phyloP scores from a whole-genome alignment of 768 basidiomycete genomes.

The Imleria badia region DNA sequence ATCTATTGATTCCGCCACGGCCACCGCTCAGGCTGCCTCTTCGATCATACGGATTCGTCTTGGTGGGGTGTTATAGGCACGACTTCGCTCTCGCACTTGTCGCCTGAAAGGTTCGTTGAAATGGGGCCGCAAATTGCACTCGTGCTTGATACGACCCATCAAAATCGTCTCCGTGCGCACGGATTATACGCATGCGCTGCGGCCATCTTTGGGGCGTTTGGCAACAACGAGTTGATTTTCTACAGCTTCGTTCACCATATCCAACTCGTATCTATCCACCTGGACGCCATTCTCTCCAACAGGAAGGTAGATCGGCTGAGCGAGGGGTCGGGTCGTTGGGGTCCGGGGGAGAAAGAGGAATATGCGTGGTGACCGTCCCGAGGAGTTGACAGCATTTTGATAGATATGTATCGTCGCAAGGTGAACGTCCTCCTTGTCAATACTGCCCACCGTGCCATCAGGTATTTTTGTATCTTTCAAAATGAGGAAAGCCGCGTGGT shows the following conservation, averaged over 20 bases:
- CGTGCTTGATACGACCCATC: slow-evolving; percentile 79
- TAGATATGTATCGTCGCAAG: slow-evolving; percentile 87
- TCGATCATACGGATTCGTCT: slow-evolving; percentile 75
- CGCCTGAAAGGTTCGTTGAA: slow-evolving; percentile 41
- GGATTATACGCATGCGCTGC: slow-evolving; percentile 44
- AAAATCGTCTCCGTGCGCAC: slow-evolving; percentile 73
- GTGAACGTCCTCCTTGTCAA: slow-evolving; percentile 72
- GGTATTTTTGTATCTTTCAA: slow-evolving; percentile 75
- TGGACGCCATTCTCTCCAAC: slow-evolving; percentile 29
- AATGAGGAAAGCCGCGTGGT: slow-evolving; percentile 3
- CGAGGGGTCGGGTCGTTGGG: slow-evolving; percentile 41
- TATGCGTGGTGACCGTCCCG: slow-evolving; percentile 55
- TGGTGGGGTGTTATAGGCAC: slow-evolving; percentile 62
- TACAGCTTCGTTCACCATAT: slow-evolving; percentile 81
- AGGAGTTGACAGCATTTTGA: slow-evolving; percentile 42
- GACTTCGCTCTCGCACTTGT: slow-evolving; percentile 68
- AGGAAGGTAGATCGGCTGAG: slow-evolving; percentile 23
- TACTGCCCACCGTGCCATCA: slow-evolving; percentile 86
- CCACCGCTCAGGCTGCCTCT: slow-evolving; percentile 65
- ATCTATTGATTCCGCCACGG: slow-evolving; percentile 70
- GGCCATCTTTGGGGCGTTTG: slow-evolving; percentile 50
- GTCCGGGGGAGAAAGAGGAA: slow-evolving; percentile 67
- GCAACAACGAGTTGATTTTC: slow-evolving; percentile 87
- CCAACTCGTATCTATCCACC: slow-evolving; percentile 77
- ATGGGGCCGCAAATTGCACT: slow-evolving; percentile 69